Conservation (phyloP, 805 yeast genomes). For the Tetrapisispora taiwanensis region DNA sequence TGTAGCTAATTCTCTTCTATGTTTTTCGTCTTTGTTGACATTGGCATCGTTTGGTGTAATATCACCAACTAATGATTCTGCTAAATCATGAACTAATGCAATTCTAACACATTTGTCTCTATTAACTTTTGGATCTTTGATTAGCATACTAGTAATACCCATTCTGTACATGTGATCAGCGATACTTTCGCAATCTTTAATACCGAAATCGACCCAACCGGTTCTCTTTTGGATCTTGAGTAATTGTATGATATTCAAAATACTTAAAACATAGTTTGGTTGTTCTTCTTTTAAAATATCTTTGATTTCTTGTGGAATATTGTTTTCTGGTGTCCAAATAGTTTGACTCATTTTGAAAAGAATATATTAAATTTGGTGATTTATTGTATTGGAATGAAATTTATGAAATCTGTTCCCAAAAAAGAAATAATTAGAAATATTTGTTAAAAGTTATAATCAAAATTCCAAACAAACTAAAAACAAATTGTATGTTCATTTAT, state of each 20-base stretch:
- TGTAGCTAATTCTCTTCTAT: slow-evolving; percentile 66
- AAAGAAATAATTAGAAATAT: too few relatives aligned
- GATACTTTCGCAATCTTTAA: slow-evolving; percentile 46
- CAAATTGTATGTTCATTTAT: too few relatives aligned
- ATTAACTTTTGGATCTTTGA: slow-evolving; percentile 44
- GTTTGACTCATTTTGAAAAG: not conserved
- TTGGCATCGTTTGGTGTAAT: slow-evolving; percentile 68
- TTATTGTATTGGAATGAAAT: too few relatives aligned
- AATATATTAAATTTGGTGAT: not conserved
- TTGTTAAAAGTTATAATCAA: too few relatives aligned
- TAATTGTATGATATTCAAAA: slow-evolving; percentile 55
- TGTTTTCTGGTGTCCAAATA: slow-evolving; percentile 37
- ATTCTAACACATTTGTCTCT: slow-evolving; percentile 68
- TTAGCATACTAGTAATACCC: slow-evolving; percentile 70
- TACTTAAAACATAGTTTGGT: slow-evolving; percentile 38
- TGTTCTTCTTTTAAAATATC: slow-evolving; percentile 17
- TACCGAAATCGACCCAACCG: slow-evolving; percentile 76
- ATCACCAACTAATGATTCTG: slow-evolving; percentile 91
- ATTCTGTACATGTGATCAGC: slow-evolving; percentile 96
- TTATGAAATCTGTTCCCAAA: too few relatives aligned
- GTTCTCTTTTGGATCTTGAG: slow-evolving; percentile 78
- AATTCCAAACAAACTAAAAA: too few relatives aligned
- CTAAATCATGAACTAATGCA: slow-evolving; percentile 86
- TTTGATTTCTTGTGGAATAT: slow-evolving; percentile 33
- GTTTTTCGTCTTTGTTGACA: slow-evolving; percentile 71